These are phyloP conservation scores for Tagetes erecta DNA, from an alignment of 129 eudicot species.

Conservation along the genomic window DNA sequence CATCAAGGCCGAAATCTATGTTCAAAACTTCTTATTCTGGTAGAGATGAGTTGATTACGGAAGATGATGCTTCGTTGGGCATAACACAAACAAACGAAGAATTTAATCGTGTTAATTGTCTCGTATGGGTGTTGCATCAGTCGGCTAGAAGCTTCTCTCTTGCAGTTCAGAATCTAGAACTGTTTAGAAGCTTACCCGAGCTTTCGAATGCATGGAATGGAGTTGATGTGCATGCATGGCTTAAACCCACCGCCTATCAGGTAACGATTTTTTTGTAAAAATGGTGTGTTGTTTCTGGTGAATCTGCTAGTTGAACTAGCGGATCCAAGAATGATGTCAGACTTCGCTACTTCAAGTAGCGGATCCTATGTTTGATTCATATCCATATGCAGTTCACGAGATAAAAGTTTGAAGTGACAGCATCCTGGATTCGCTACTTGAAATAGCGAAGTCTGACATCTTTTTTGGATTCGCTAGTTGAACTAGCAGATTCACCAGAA, in stretches of 20 bases:
- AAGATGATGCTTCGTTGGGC: slow-evolving; percentile 36
- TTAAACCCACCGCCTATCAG: slow-evolving; percentile 71
- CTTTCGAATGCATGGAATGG: slow-evolving; percentile 84
- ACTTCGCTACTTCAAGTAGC: no score
- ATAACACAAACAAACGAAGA: slow-evolving; percentile 36
- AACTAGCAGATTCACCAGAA: no score
- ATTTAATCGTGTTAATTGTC: slow-evolving; percentile 59
- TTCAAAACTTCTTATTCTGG: slow-evolving; percentile 37
- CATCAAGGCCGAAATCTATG: slow-evolving; percentile 38
- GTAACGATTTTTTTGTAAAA: slow-evolving; percentile 5
- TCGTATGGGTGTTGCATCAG: slow-evolving; percentile 63
- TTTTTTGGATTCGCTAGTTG: no score
- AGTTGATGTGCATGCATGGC: slow-evolving; percentile 79
- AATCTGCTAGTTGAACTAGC: no score
- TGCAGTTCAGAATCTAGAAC: slow-evolving; percentile 45
- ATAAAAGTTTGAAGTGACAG: no score
- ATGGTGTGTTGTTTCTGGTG: no score
- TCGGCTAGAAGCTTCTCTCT: slow-evolving; percentile 67
- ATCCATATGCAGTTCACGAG: no score
- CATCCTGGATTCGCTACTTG: not conserved
- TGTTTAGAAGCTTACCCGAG: slow-evolving; percentile 50
- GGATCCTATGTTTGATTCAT: no score
- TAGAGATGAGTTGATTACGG: slow-evolving; percentile 33
- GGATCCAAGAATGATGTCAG: no score
- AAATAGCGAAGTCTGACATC: no score